Conservation (phyloP, 164 flowering plant genomes). For the Piper betle region DNA sequence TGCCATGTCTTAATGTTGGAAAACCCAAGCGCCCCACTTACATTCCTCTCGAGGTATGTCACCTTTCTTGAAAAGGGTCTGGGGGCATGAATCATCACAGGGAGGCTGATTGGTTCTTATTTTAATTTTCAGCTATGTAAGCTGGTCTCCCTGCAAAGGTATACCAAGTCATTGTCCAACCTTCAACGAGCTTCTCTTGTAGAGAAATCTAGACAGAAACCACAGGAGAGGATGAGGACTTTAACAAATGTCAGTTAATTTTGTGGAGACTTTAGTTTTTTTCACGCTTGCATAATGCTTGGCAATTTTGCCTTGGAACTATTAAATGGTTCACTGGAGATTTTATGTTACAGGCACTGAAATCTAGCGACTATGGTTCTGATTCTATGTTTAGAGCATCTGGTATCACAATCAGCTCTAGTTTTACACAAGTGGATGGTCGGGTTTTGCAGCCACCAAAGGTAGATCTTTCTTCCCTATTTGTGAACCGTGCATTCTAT, state of each 20-base stretch:
- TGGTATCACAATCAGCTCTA: slow-evolving; percentile 42
- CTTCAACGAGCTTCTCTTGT: slow-evolving; percentile 75
- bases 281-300: neutral
- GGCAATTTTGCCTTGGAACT: neutral
- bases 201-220: slow-evolving; percentile 90
- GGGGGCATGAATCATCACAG: neutral
- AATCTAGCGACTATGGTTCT: slow-evolving; percentile 37
- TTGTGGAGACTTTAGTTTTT: neutral
- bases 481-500: too few relatives aligned
- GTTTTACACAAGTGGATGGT: slow-evolving; percentile 69
- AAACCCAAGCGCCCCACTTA: slow-evolving; percentile 53
- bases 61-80: neutral
- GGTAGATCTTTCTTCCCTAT: too few relatives aligned
- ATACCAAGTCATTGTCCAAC: slow-evolving; percentile 62
- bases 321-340: neutral
- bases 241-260: slow-evolving; percentile 43
- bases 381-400: slow-evolving; percentile 57
- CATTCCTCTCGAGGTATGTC: slow-evolving; percentile 49
- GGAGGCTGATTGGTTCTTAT: neutral
- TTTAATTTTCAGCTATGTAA: slow-evolving; percentile 46
- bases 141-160: slow-evolving; percentile 76
- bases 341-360: slow-evolving; percentile 34
- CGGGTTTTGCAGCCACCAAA: slow-evolving; percentile 65
- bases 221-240: slow-evolving; percentile 62
- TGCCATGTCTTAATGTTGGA: slow-evolving; percentile 66